These are phyloP conservation scores for Saturnispora galanensis DNA, from an alignment of 805 yeast species.

Conservation along the genomic window DNA sequence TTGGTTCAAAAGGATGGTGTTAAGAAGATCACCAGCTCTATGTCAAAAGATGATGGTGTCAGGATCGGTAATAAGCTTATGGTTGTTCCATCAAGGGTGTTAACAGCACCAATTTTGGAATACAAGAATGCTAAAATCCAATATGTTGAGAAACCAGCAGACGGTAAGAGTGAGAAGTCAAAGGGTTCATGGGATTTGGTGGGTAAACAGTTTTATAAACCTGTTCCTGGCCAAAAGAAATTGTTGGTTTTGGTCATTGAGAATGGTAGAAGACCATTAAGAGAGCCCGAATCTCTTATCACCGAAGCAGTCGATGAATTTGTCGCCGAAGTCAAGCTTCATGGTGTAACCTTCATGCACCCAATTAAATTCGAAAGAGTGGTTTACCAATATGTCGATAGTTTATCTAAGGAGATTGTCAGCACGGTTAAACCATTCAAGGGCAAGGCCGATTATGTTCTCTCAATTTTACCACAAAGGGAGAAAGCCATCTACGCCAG, in stretches of 20 bases:
- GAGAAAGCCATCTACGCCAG: slow-evolving; percentile 19
- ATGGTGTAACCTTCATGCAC: slow-evolving; percentile 15
- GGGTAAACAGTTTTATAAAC: slow-evolving; percentile 14
- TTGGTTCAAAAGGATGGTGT: slow-evolving; percentile 22
- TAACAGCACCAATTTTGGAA: slow-evolving; percentile 17
- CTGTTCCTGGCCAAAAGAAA: slow-evolving; percentile 12
- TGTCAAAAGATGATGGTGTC: slow-evolving; percentile 9
- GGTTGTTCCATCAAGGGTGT: slow-evolving; percentile 24
- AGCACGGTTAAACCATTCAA: slow-evolving; percentile 13
- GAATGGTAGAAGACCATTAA: slow-evolving; percentile 12
- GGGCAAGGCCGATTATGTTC: slow-evolving; percentile 16
- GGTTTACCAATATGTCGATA: slow-evolving; percentile 10
- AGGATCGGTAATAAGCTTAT: slow-evolving; percentile 18
- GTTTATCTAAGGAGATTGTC: slow-evolving; percentile 10
- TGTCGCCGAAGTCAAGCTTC: slow-evolving; percentile 13
- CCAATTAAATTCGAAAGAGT: slow-evolving; percentile 7
- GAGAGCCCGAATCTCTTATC: slow-evolving; percentile 11
- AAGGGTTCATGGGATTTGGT: slow-evolving; percentile 20
- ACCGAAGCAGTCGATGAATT: slow-evolving; percentile 14
- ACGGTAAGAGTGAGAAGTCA: slow-evolving; percentile 17
- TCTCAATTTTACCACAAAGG: slow-evolving; percentile 18
- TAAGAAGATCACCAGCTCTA: slow-evolving; percentile 11
- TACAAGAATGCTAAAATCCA: slow-evolving; percentile 13
- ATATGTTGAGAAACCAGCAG: slow-evolving; percentile 16
- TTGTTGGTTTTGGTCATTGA: slow-evolving; percentile 14